Conservation (phyloP, 495 filamentous ascomycete species). For the Staphylotrichum tortipilum region DNA sequence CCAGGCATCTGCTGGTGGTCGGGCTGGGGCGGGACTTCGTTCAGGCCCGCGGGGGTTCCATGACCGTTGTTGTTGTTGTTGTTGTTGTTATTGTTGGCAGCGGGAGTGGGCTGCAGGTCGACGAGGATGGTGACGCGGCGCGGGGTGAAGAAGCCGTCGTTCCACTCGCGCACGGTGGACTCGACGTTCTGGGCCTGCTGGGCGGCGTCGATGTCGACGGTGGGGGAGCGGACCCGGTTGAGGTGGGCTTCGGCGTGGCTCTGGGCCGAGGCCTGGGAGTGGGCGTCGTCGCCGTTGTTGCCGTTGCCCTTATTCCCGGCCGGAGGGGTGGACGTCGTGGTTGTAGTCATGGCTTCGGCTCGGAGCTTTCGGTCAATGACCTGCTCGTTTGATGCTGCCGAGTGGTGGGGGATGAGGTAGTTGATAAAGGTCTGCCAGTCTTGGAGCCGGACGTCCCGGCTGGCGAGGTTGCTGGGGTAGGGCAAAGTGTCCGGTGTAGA, state of each 20-base stretch:
- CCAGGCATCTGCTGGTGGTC: slow-evolving; percentile 12
- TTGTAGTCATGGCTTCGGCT: slow-evolving; percentile 18
- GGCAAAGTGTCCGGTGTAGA: slow-evolving; percentile 26
- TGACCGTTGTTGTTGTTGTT: background rate
- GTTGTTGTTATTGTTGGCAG: background rate
- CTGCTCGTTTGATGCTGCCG: slow-evolving; percentile 23
- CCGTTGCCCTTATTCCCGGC: no score
- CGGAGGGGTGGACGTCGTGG: no score
- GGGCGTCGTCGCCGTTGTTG: slow-evolving; percentile 15
- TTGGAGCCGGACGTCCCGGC: slow-evolving; percentile 31
- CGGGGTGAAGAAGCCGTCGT: slow-evolving; percentile 41
- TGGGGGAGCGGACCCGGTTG: slow-evolving; percentile 18
- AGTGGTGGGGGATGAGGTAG: slow-evolving; percentile 29
- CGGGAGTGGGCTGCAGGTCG: background rate
- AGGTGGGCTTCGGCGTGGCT: slow-evolving; percentile 30
- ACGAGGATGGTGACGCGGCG: slow-evolving; percentile 24
- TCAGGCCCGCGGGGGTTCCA: no score
- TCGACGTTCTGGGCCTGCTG: slow-evolving; percentile 19
- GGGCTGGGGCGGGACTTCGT: background rate
- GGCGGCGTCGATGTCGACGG: background rate
- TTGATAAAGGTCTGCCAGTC: slow-evolving; percentile 47
- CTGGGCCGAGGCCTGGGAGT: slow-evolving; percentile 6
- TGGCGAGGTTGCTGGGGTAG: slow-evolving; percentile 20
- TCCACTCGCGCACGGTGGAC: slow-evolving; percentile 40
- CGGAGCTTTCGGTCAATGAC: slow-evolving; percentile 30